A percentile compares a stretch with the other conserved stretches of the same genome.
These are phyloP conservation scores for Irpex sp. DNA, from an alignment of 1,284 basidiomycete species.

Conservation along the genomic window DNA sequence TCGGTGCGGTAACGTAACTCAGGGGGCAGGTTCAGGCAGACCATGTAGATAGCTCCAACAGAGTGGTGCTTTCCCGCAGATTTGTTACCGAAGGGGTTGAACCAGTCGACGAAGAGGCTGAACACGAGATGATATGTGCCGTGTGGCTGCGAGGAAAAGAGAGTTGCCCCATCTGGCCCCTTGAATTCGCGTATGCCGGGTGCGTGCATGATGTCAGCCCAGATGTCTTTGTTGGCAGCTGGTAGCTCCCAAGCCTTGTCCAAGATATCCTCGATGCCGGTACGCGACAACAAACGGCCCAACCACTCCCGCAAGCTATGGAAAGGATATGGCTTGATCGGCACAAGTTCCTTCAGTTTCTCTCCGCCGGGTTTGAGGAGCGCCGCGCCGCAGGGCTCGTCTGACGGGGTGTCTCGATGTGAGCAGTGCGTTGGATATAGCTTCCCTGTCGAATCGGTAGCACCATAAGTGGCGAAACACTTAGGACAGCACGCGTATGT, in stretches of 20 bases:
- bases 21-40: slow-evolving; percentile 24
- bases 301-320: neutral
- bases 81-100: slow-evolving; percentile 27
- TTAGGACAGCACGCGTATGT: neutral
- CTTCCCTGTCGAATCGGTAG: neutral
- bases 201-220: neutral
- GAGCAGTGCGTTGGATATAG: neutral
- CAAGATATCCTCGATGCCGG: neutral
- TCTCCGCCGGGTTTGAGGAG: neutral
- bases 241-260: neutral
- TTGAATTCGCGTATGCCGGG: neutral
- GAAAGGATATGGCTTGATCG: neutral
- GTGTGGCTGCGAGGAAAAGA: neutral
- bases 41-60: neutral
- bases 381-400: neutral
- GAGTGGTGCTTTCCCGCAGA: slow-evolving; percentile 21
- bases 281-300: neutral
- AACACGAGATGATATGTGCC: slow-evolving; percentile 18
- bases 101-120: slow-evolving; percentile 26
- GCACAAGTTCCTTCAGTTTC: no score
- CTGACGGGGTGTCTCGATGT: neutral
- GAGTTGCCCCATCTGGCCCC: neutral
- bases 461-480: neutral
- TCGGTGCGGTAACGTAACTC: slow-evolving; percentile 22
- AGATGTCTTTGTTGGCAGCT: neutral